Conservation (phyloP, 1,139 yeast species). For the Blastobotrys raffinosifermentans region DNA sequence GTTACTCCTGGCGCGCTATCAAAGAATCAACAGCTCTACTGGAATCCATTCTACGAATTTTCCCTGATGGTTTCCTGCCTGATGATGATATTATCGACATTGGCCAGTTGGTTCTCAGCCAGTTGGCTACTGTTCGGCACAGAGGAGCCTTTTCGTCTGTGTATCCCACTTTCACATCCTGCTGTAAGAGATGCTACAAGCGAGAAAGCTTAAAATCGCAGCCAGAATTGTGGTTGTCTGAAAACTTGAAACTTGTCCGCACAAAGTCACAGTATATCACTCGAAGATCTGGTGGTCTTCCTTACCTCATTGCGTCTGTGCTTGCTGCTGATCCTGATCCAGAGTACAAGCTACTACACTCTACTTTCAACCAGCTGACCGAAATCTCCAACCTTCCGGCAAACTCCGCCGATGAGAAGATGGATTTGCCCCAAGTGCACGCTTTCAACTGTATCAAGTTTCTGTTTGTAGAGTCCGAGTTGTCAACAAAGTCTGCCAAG, state of each 20-base stretch:
- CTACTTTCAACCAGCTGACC: constrained; percentile 48
- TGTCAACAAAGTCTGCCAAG: constrained; percentile 47
- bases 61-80: constrained; percentile 23
- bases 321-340: constrained; percentile 48
- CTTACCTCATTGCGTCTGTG: constrained; percentile 68
- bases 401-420: constrained; percentile 43
- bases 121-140: constrained; percentile 70
- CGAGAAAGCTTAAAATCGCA: constrained; percentile 31
- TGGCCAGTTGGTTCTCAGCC: constrained; percentile 56
- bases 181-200: constrained; percentile 48
- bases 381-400: constrained; percentile 48
- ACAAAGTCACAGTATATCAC: constrained; percentile 64
- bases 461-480: constrained; percentile 61
- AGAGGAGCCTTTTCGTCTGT: constrained; percentile 89
- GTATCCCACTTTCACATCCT: constrained; percentile 66
- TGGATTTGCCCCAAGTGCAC: constrained; percentile 86
- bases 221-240: constrained; percentile 52
- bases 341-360: constrained; percentile 36
- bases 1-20: constrained; percentile 80
- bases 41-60: constrained; percentile 37
- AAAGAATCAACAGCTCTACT: constrained; percentile 65
- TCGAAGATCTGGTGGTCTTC: constrained; percentile 89
- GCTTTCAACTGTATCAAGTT: constrained; percentile 82
- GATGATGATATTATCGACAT: constrained; percentile 32
- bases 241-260: constrained; percentile 48